Evolutionary conservation across 2,329 filamentous ascomycete species (phyloP), one percentile per base, ranked within the genome.

Genomic region (Nakataea oryzae): DNA sequence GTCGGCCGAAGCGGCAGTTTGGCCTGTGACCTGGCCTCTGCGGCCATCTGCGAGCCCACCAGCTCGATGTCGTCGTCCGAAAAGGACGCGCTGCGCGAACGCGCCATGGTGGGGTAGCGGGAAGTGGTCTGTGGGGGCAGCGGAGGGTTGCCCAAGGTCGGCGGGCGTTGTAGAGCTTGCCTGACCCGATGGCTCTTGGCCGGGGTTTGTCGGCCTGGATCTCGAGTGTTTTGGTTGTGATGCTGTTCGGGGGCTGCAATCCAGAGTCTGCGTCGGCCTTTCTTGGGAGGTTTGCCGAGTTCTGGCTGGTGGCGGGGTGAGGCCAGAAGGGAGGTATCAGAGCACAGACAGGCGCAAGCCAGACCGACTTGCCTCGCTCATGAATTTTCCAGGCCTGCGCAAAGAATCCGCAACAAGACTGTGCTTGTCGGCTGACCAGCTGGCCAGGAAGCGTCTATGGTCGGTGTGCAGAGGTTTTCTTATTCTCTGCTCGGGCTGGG

Each of bases 1-100:
- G 70, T 70, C 24, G 80, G 74, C 68, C 68, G 78, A 69, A 69
- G 70, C 47, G 73, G 78, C 70, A 68, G 74, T 76, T 74, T 80
- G 65, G 73, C 77, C 64, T 70, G 79, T 3, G 64, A 60, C 27
- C 61, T 47, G 65, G 73, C 67, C 9, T 68, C 68, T 3, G 60
- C 30, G 24, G 41, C 7, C 60, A 61, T 61, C 59, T 73, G 72
- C 7, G 73, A 74, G 65, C 68, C 71, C 57, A 75, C 68, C n/a
- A 72, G 61, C 21, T 72, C 64, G 56, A 75, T 69, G 61, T 75
- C 73, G 61, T 74, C 72, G 67, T 75, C 73, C 57, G 71, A 72
- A 58, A 74, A 74, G 60, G 73, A 75, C 30, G 65, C 64, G 50
- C 65, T 70, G 32, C 70, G 68, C 3, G 69, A 70, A 57, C 67